Conservation (phyloP, 176 grass and related monocot genomes). For the Areca catechu region DNA sequence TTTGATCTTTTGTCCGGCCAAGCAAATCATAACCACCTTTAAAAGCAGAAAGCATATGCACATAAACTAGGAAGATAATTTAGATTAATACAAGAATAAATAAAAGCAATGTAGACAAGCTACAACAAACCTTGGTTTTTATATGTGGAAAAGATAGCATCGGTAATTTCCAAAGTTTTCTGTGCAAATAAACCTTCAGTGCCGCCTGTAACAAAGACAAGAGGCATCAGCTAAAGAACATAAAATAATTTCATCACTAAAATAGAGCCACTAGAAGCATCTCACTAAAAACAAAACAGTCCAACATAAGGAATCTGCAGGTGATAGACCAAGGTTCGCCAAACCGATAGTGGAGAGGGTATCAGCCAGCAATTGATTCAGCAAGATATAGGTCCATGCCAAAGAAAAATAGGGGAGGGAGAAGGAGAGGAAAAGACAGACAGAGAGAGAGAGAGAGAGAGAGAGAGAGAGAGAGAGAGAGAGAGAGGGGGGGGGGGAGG, state of each 20-base stretch:
- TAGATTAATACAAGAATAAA: neutral
- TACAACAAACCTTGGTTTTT: conserved; percentile 75
- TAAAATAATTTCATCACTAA: neutral
- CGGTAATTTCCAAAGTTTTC: conserved; percentile 84
- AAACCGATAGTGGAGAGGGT: too few relatives aligned
- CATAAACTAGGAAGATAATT: conserved; percentile 7
- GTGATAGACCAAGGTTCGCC: too few relatives aligned
- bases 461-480: too few relatives aligned
- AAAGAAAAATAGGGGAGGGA: too few relatives aligned
- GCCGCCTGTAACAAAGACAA: conserved; percentile 49
- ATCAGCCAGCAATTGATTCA: too few relatives aligned
- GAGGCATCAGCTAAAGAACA: neutral
- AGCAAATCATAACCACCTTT: conserved; percentile 95
- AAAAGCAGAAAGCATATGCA: neutral
- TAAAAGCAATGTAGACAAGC: neutral
- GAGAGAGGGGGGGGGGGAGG: too few relatives aligned
- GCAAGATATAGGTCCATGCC: too few relatives aligned
- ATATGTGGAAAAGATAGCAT: conserved; percentile 83
- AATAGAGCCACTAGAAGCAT: neutral
- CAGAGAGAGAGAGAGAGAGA: too few relatives aligned
- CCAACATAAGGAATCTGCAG: too few relatives aligned
- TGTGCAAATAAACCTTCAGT: conserved; percentile 91
- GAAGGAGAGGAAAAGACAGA: too few relatives aligned
- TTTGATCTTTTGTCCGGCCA: conserved; percentile 96
- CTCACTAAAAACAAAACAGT: too few relatives aligned